Evolutionary conservation across 2,329 filamentous ascomycete genomes (phyloP).

Genomic region (Microsporum canis): DNA sequence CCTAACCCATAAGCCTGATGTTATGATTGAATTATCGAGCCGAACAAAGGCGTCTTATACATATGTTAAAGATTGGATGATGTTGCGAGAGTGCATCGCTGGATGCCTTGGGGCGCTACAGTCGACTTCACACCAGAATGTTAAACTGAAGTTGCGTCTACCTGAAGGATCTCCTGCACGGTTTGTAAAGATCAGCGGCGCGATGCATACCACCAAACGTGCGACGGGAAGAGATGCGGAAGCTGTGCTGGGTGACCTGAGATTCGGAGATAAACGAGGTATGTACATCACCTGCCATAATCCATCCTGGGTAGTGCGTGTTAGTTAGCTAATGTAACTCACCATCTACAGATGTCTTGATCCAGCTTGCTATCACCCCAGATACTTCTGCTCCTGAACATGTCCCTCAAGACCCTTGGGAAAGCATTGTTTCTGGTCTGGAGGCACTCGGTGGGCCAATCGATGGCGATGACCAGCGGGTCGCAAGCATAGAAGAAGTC

Average conservation of each 20-base stretch:
- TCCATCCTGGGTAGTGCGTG: not conserved
- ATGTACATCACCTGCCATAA: constrained; percentile 12
- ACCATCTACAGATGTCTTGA: constrained; percentile 59
- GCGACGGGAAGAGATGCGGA: constrained; percentile 91
- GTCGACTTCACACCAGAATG: constrained; percentile 94
- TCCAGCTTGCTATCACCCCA: constrained; percentile 83
- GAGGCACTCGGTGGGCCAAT: constrained; percentile 82
- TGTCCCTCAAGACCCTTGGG: constrained; percentile 88
- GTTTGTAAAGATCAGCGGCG: constrained; percentile 96
- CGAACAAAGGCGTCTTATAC: constrained; percentile 94
- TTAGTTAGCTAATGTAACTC: not conserved
- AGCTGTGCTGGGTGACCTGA: constrained; percentile 77
- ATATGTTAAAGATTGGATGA: constrained; percentile 99
- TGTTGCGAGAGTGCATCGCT: constrained; percentile 90
- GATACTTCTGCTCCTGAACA: constrained; percentile 74
- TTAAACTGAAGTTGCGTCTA: constrained; percentile 84
- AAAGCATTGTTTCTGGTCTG: constrained; percentile 87
- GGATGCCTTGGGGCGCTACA: constrained; percentile 88
- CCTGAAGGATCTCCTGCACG: constrained; percentile 95
- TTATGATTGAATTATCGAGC: constrained; percentile 93
- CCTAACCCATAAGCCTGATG: constrained; percentile 95
- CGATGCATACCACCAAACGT: constrained; percentile 89
- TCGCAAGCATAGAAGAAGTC: constrained; percentile 81
- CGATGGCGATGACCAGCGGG: constrained; percentile 74
- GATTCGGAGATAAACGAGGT: constrained; percentile 83